Base-by-base conservation (phyloP, 768 basidiomycete species). In the Boletellus emodensis region DNA sequence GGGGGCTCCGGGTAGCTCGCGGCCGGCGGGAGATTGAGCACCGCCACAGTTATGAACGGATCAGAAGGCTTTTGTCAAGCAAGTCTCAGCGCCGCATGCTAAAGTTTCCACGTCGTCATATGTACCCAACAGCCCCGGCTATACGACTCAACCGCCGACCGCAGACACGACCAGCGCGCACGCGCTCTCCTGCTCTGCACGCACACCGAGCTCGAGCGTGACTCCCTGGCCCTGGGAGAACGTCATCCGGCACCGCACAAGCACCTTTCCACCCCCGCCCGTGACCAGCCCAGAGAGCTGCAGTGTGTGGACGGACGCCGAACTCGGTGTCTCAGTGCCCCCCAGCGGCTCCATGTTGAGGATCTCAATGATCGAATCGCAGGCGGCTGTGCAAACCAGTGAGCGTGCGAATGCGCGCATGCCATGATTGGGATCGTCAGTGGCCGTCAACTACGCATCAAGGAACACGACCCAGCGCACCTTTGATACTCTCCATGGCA, bases 311-410 rank as follows among this genome's bases (percentile, higher is more conserved):
- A 97, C 88, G 4, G 93, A 85, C 9, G 84, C 75, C 24, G 90
- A 90, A 17, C 83, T 74, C 0, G 95, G 92, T 8, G 71, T 67
- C 67, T 97, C 91, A 4, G 88, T 85, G 12, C 96, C 96, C 55
- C 95, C 95, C 15, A 99, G 74, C 6, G 96, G 81, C 63, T 97
- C 93, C 95, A 99, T 98, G 66, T 91, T 88, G 55, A 98, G 84
- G 28, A 98, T 88, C 63, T 96, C 94, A 60, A 94, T 82, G 60
- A 98, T 87, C 24, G 95, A 96, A 64, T 94, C 89, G 70, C 94
- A 96, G 11, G 95, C 95, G 61, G 93, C 94, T 95, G 64, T 41
- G 52, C 49, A 57, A 35, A 33, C 38, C 46, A 24, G 50, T 33
- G 56, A 51, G 18, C 53, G 55, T 51, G 59, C 33, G 58, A 57